These are phyloP conservation scores for Zarea fungicola DNA, from an alignment of 2,329 filamentous ascomycete genomes.

Conservation along the genomic window DNA sequence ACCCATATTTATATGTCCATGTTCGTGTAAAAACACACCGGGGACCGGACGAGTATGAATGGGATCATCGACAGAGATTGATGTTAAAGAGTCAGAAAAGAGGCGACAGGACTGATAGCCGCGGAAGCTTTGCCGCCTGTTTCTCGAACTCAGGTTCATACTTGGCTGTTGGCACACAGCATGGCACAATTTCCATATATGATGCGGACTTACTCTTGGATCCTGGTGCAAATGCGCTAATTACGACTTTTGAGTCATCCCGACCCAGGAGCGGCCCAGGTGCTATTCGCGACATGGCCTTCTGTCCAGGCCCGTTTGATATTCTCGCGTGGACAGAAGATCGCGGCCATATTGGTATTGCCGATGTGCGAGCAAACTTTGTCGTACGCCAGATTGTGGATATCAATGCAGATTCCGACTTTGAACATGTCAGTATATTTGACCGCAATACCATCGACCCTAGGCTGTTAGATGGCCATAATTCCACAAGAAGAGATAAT, in stretches of 20 bases:
- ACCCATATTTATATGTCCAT: slow-evolving; percentile 82
- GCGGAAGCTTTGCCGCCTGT: slow-evolving; percentile 71
- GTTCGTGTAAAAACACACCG: slow-evolving; percentile 41
- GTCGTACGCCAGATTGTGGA: slow-evolving; percentile 63
- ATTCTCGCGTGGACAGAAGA: slow-evolving; percentile 93
- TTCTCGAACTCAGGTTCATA: slow-evolving; percentile 69
- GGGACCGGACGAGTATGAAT: slow-evolving; percentile 36
- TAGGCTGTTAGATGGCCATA: slow-evolving; percentile 43
- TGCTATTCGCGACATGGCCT: slow-evolving; percentile 85
- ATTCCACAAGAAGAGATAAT: slow-evolving; percentile 31
- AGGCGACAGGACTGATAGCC: slow-evolving; percentile 48
- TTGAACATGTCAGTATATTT: slow-evolving; percentile 51
- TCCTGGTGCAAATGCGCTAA: slow-evolving; percentile 51
- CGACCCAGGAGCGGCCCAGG: slow-evolving; percentile 65
- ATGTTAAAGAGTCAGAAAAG: slow-evolving; percentile 54
- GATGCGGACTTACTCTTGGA: slow-evolving; percentile 48
- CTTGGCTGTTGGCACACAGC: slow-evolving; percentile 73
- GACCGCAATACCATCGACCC: slow-evolving; percentile 52
- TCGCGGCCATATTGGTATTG: slow-evolving; percentile 67
- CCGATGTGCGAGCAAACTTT: slow-evolving; percentile 65
- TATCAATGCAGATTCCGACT: slow-evolving; percentile 53
- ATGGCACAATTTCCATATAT: slow-evolving; percentile 73
- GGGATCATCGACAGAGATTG: slow-evolving; percentile 47
- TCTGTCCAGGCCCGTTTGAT: slow-evolving; percentile 85
- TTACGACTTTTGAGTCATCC: slow-evolving; percentile 74